phyloP scores from a whole-genome alignment of 441 rosid species.

The Populus hybrid region DNA sequence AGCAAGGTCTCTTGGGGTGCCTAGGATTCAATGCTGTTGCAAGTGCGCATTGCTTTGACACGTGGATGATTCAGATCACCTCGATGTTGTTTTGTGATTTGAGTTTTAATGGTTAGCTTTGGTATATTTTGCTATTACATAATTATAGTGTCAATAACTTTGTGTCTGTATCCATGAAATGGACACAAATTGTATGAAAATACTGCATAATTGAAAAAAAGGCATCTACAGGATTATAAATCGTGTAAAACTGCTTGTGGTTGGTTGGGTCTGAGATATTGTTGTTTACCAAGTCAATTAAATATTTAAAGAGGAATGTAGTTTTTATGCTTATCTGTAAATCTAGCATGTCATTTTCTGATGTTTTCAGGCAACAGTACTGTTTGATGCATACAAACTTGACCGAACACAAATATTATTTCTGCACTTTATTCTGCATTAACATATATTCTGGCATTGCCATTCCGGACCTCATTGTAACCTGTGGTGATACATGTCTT shows the following conservation, averaged over 20 bases:
- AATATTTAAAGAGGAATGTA: neutral
- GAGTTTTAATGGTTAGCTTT: neutral
- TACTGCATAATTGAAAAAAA: neutral
- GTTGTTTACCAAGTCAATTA: neutral
- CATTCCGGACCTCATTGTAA: too few relatives aligned
- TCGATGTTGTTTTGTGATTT: slow-evolving; percentile 4
- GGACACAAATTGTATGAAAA: slow-evolving; percentile 14
- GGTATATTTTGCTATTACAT: neutral
- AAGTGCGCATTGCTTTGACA: slow-evolving; percentile 56
- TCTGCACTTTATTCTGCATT: too few relatives aligned
- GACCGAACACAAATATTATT: neutral
- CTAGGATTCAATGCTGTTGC: slow-evolving; percentile 40
- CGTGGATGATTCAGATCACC: slow-evolving; percentile 47
- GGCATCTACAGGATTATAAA: neutral
- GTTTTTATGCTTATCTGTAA: neutral
- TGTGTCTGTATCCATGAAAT: slow-evolving; percentile 21
- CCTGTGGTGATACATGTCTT: too few relatives aligned
- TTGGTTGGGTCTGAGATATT: neutral
- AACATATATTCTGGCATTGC: too few relatives aligned
- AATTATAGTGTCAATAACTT: neutral
- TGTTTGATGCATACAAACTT: neutral
- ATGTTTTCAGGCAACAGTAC: neutral
- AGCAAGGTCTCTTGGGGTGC: slow-evolving; percentile 54
- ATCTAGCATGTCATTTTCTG: neutral
- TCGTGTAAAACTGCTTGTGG: neutral